Base-by-base conservation (phyloP, 139 green algal genomes). In the Picochlorum costavermella region DNA sequence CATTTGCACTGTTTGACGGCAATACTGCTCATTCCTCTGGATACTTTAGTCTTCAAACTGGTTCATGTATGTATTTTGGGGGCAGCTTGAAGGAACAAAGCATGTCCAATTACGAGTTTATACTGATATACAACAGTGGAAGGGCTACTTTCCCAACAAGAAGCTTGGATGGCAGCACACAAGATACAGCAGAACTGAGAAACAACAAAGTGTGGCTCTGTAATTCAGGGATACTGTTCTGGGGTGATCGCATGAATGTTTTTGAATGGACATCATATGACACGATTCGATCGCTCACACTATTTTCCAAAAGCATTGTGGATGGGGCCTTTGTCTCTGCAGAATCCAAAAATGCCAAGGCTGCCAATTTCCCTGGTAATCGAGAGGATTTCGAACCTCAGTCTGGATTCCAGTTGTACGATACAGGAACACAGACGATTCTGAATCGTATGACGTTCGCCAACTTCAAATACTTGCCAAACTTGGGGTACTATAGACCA, bases 11-110 rank as follows among this genome's bases (percentile, higher is more conserved):
- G 16, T 80, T 85, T 33, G 63, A 71, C 25, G 67, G 69, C 40
- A 85, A 85, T 74, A 82, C 69, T 2, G 79, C 70, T 2, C 79
- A 86, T 70, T 76, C 61, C 46, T 67, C 67, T 26, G 70, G 74
- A 26, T 53, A 53, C n/a, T 53, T 53, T 53, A 28, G 17, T 28
- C 46, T 53, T 20, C 46, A 53, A 53, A 53, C 46, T 60, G 77
- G 69, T 1, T 75, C 65, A 11, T 73, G 68, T 64, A 65, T 84
- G 53, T 85, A 85, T 56, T 76, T 82, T 63, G 79, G 79, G 16
- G 73, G 73, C 44, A 72, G 65, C 63, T 50, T 80, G 45, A 74
- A 75, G 30, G 61, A 75, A 33, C 37, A 69, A 31, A 23, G 44
- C 40, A 50, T 63, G 16, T 12, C 48, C 23, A 40, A 64, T 43